Base-by-base conservation (phyloP, 2,329 filamentous ascomycete genomes). In the Biscogniauxia marginata region DNA sequence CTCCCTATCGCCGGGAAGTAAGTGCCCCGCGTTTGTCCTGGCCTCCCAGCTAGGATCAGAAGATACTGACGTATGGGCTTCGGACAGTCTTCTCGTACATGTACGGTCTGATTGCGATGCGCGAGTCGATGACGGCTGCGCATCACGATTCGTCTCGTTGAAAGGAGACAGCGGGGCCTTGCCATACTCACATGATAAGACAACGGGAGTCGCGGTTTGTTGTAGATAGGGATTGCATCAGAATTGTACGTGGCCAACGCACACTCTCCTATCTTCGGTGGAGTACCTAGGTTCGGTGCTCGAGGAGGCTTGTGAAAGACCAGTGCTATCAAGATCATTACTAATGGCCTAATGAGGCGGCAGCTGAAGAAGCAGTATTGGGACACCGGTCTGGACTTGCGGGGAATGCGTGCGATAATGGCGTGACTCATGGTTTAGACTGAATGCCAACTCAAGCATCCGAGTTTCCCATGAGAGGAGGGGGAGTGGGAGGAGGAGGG, bases 51-150 rank as follows among this genome's bases (percentile, higher is more conserved):
- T 23, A 44, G 47, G 2, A 21, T 45, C 22, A 43, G 47, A 1
- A 13, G 21, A 56, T 61, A 50, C 62, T 70, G 43, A 71, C 59
- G 55, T 49, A 30, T 16, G 9, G 30, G 19, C 7, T 11, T 24
- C 54, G 46, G 7, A 22, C 51, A 80, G 80, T 77, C 66, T 81
- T 79, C 62, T 71, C 75, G 4, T 71, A 79, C 63, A 72, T 79
- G 69, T 78, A 81, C 58, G 79, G 79, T 46, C 72, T 83, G 51
- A 70, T 78, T 51, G 75, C 73, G 55, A 74, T 81, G 64, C 78
- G 80, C 20, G 79, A 83, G 66, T 71, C 70, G 34, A 63, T 68
- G 48, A 65, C 66, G 20, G 66, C 65, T 22, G 50, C 56, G 34
- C 61, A 60, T 49, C 22, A 19, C 25, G 11, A 39, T 22, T 46